Evolutionary conservation across 2,329 filamentous ascomycete genomes (phyloP), one percentile per base, ranked within the genome.

Genomic region (Epichloe festucae): DNA sequence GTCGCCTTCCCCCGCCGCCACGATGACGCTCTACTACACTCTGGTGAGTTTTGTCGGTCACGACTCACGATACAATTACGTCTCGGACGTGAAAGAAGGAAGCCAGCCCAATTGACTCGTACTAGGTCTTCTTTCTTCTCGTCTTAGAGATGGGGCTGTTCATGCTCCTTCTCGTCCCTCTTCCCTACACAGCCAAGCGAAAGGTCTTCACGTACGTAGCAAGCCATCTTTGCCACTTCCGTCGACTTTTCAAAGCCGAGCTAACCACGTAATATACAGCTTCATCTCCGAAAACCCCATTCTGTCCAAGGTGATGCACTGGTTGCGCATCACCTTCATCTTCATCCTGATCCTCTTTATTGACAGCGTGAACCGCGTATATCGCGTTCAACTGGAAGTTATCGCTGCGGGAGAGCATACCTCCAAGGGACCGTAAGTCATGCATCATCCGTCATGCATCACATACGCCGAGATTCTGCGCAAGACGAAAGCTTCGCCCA

Each of bases 281-380:
- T 98, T 98, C 80, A 90, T 98, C 65, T 96, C 90, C 50, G 88
- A 91, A 65, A 94, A 84, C 66, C 85, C 77, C 0, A 55, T 83
- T 49, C 79, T 98, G 53, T 93, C 90, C 41, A 96, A 97, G 69
- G 69, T 97, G 58, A 91, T 97, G 75, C 96, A 98, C 75, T 91
- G 89, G 63, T 78, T 98, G 73, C 97, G 96, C 79, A 98, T 98
- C 53, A 95, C 89, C 2, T 98, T 98, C 67, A 91, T 98, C 66
- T 98, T 98, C 74, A 97, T 98, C 64, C 77, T 97, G 53, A 95
- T 98, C 58, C 84, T 98, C 58, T 98, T 98, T 73, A 81, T 97
- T 63, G 93, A 98, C 73, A 95, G 89, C 66, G 90, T 97, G 69
- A 84, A 84, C 65, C 88, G 93, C 58, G 93, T 98, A 64, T 98